These are phyloP conservation scores for Pisolithus albus DNA, from an alignment of 768 basidiomycete genomes.

Conservation along the genomic window DNA sequence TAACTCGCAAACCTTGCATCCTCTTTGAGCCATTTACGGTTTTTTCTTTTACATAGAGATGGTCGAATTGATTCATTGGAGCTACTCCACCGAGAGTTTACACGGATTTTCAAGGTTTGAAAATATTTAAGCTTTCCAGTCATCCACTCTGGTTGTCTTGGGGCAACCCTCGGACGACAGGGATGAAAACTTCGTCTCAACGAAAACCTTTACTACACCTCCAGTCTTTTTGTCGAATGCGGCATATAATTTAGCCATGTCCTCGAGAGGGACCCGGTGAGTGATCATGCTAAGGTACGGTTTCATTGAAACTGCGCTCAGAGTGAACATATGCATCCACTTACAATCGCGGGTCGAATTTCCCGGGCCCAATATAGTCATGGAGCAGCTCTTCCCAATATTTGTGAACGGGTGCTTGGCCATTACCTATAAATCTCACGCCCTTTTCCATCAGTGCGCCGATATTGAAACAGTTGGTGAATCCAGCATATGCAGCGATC, in stretches of 20 bases:
- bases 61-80: not conserved
- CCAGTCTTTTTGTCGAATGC: conserved; percentile 52
- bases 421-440: conserved; percentile 62
- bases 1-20: conserved; percentile 14
- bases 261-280: conserved; percentile 58
- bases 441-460: conserved; percentile 78
- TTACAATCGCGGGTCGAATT: conserved; percentile 59
- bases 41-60: conserved; percentile 5
- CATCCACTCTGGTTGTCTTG: conserved; percentile 44
- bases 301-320: not conserved
- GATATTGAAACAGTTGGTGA: conserved; percentile 61
- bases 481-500: conserved; percentile 64
- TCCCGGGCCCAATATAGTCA: conserved; percentile 55
- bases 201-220: conserved; percentile 69
- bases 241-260: conserved; percentile 55
- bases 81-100: not conserved
- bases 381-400: conserved; percentile 70
- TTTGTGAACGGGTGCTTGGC: conserved; percentile 67
- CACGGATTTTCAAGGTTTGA: not conserved
- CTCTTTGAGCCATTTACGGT: conserved; percentile 9
- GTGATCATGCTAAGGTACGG: conserved; percentile 37
- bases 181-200: conserved; percentile 52
- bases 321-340: conserved; percentile 13
- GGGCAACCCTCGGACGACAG: conserved; percentile 48
- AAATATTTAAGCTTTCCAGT: conserved; percentile 30